A percentile compares a stretch with the other conserved stretches of the same genome.
Conservation (phyloP, 1,284 basidiomycete genomes). For the Sporisorium iseilematis-ciliati region DNA sequence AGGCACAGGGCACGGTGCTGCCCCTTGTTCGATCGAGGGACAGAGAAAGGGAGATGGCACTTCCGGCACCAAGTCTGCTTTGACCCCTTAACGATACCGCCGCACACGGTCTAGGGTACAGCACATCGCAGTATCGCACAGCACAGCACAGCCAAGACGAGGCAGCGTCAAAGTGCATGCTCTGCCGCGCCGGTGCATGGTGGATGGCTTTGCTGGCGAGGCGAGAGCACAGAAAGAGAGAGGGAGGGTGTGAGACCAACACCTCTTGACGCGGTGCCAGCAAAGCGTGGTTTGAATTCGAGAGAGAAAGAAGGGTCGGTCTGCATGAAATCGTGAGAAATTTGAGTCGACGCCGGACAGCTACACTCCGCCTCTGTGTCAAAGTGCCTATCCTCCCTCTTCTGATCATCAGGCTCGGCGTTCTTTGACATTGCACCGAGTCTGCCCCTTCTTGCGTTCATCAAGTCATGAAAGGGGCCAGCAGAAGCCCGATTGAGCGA, state of each 20-base stretch:
- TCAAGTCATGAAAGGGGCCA: too few species aligned
- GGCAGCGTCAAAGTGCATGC: background rate
- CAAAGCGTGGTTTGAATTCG: background rate
- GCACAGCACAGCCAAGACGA: constrained; percentile 6
- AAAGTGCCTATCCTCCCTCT: background rate
- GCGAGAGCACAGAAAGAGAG: background rate
- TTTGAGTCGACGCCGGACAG: background rate
- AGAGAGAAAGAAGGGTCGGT: background rate
- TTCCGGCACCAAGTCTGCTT: too few species aligned
- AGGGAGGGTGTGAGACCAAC: background rate
- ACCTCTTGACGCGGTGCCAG: constrained; percentile 6
- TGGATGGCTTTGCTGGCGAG: background rate
- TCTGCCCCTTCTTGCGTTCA: too few species aligned
- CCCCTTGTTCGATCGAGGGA: background rate
- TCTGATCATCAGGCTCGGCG: background rate
- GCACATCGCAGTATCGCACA: background rate
- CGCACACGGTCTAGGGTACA: background rate
- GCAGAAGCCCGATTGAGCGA: background rate
- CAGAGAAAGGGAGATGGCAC: too few species aligned
- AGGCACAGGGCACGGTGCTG: background rate
- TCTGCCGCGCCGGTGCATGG: background rate
- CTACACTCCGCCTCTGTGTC: background rate
- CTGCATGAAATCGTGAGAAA: constrained; percentile 5
- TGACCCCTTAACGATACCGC: too few species aligned
- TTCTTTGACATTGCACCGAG: background rate